phyloP scores from a whole-genome alignment of 805 yeast genomes.

The Candida silvatica region DNA sequence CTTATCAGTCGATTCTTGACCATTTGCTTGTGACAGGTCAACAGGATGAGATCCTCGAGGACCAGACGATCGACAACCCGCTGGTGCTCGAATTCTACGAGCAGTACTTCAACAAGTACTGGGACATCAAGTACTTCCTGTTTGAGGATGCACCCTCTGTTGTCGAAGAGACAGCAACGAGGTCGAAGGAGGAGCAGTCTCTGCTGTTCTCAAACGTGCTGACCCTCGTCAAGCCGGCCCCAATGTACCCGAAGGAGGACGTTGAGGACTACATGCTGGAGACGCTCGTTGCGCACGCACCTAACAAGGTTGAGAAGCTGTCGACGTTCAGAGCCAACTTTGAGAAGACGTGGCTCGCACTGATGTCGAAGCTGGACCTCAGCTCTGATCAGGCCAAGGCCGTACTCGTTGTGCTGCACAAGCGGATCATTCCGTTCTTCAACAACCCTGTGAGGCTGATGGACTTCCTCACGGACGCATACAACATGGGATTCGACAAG shows the following conservation, averaged over 20 bases:
- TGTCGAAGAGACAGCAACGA: constrained; percentile 16
- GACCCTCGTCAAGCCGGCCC: constrained; percentile 26
- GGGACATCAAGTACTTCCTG: constrained; percentile 76
- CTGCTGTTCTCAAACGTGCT: constrained; percentile 31
- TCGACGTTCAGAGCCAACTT: constrained; percentile 49
- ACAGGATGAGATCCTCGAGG: constrained; percentile 27
- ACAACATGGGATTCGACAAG: constrained; percentile 34
- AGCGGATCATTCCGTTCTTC: constrained; percentile 74
- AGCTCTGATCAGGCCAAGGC: constrained; percentile 53
- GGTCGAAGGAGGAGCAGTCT: constrained; percentile 5
- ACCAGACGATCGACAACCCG: constrained; percentile 35
- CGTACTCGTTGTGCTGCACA: constrained; percentile 64
- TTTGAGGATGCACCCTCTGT: constrained; percentile 36
- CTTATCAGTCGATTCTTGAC: constrained; percentile 34
- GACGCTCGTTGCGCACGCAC: constrained; percentile 34
- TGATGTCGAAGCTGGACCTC: constrained; percentile 37
- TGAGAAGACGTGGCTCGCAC: constrained; percentile 59
- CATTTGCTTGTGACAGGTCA: constrained; percentile 25
- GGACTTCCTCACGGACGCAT: constrained; percentile 91
- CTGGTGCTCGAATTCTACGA: constrained; percentile 42
- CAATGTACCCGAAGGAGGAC: constrained; percentile 26
- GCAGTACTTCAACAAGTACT: constrained; percentile 44
- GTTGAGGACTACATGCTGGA: constrained; percentile 17
- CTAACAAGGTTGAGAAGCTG: constrained; percentile 26
- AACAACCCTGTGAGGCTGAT: constrained; percentile 72